Evolutionary conservation across 352 stramenopile genomes (phyloP), one percentile per base, ranked within the genome.

Genomic region (Aphanomyces stellatus): DNA sequence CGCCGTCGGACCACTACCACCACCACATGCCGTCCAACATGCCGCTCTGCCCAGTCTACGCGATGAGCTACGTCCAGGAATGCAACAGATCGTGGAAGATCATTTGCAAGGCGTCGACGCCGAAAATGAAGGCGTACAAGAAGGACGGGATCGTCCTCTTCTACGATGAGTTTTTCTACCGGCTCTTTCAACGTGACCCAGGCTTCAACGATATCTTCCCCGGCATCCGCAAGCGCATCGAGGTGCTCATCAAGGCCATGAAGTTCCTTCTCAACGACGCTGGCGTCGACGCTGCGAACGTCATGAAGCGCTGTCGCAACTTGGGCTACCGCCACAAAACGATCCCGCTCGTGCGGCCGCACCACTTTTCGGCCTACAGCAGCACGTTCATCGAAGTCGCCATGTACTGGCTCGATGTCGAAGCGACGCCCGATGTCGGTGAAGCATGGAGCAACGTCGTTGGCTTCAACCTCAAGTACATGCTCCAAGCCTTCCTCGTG

Each of bases 71-170:
- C 33, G 37, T 57, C 2, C 3, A 11, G 3, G 24, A 28, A 17
- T 67, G 60, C 42, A 30, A 25, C n/a, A 37, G 37, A 5, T 35
- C 60, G 17, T 67, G 60, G 60, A 67, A 67, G 49, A 8, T 43
- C 24, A 43, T 67, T 3, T 67, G 60, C 42, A 67, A 59, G n/a
- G 60, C 37, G 27, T 30, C n/a, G 19, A 59, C 60, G 27, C 31
- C 27, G 28, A 67, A 67, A 33, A 67, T 67, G 60, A 37, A 30
- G 30, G 2, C 7, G 27, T 67, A 59, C 34, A 25, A 60, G 15
- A 67, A 67, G 49, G 60, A 67, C 13, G 60, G 60, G 11, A 67
- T 67, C 49, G 60, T 67, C 24, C 46, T 67, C 19, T 67, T 67
- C 27, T 67, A 67, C 49, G 60, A 67, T 33, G 60, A 67, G 34